phyloP scores from a whole-genome alignment of 352 stramenopile species.

The Phytophthora parvispora region DNA sequence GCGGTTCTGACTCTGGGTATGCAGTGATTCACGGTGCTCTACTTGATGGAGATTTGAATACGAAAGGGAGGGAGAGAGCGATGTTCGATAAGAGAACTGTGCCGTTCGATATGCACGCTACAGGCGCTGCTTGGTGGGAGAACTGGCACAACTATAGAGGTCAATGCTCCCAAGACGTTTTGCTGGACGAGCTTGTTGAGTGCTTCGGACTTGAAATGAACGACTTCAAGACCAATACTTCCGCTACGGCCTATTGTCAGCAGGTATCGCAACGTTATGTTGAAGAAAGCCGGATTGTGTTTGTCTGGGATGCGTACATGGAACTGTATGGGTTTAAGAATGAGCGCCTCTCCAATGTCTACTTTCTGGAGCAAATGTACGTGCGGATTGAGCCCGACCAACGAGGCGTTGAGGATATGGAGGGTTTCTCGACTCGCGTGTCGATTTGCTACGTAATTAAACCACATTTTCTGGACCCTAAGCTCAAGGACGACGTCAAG shows the following conservation, averaged over 20 bases:
- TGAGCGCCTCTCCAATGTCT: conserved; percentile 43
- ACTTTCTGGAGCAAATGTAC: conserved; percentile 71
- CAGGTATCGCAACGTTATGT: conserved; percentile 63
- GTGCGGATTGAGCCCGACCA: conserved; percentile 54
- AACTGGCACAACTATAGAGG: conserved; percentile 39
- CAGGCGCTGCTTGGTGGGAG: conserved; percentile 49
- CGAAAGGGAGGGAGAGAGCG: conserved; percentile 38
- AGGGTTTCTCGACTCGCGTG: conserved; percentile 44
- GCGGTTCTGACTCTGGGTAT: too few relatives aligned
- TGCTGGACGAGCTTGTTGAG: conserved; percentile 62
- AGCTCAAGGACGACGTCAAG: conserved; percentile 34
- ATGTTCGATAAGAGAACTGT: conserved; percentile 43
- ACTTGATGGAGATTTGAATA: conserved; percentile 23
- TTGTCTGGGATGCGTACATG: conserved; percentile 67
- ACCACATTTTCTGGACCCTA: conserved; percentile 44
- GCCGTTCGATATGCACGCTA: conserved; percentile 42
- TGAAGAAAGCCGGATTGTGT: conserved; percentile 58
- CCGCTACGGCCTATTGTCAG: conserved; percentile 54
- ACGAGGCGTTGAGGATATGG: conserved; percentile 8
- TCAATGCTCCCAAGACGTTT: conserved; percentile 24
- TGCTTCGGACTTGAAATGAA: conserved; percentile 62
- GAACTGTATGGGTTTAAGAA: conserved; percentile 60
- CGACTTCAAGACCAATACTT: conserved; percentile 53
- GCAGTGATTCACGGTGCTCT: conserved; percentile 13
- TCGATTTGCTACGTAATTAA: conserved; percentile 63